These are phyloP conservation scores for Penicillium soppii DNA, from an alignment of 495 filamentous ascomycete genomes.

Conservation along the genomic window DNA sequence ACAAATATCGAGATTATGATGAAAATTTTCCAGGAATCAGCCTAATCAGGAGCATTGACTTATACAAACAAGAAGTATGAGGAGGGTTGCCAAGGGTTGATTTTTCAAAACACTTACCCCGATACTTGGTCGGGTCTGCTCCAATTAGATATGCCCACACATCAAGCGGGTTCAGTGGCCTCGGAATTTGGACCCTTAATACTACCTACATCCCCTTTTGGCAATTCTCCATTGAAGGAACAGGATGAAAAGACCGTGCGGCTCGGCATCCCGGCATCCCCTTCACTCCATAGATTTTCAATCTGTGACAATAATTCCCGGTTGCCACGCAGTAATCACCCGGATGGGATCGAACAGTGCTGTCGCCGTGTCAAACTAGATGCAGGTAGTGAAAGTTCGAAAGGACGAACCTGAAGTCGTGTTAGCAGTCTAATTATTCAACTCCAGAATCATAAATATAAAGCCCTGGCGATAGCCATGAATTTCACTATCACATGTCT, in stretches of 20 bases:
- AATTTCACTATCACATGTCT: background rate
- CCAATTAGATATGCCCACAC: background rate
- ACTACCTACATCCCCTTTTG: background rate
- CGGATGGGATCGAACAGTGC: background rate
- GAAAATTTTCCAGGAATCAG: background rate
- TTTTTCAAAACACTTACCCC: background rate
- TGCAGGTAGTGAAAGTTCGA: background rate
- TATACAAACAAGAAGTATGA: background rate
- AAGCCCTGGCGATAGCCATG: background rate
- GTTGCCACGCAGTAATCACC: background rate
- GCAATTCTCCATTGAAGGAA: background rate
- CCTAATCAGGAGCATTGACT: background rate
- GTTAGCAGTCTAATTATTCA: background rate
- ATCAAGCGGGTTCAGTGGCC: background rate
- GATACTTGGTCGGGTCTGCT: background rate
- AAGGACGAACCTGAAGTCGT: background rate
- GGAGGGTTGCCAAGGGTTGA: background rate
- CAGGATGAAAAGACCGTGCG: background rate
- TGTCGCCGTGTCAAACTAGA: background rate
- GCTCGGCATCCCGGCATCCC: background rate
- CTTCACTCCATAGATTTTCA: background rate
- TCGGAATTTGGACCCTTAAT: background rate
- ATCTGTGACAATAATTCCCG: background rate
- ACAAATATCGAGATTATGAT: too few species aligned
- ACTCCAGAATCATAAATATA: background rate